phyloP scores from a whole-genome alignment of 2,329 filamentous ascomycete genomes.

The Parastagonospora avenae region DNA sequence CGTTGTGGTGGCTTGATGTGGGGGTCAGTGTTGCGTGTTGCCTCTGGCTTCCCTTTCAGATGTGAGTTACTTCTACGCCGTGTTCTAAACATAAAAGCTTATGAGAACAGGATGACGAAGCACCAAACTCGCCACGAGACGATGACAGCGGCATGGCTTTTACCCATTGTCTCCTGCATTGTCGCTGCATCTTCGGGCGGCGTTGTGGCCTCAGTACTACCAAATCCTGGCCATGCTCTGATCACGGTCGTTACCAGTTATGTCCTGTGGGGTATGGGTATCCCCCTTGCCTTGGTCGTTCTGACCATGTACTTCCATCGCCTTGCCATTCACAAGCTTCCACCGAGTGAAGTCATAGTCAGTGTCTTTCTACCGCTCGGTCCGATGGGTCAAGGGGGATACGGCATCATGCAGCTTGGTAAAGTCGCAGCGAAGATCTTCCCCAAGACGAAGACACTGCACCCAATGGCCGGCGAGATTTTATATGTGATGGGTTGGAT shows the following conservation, averaged over 20 bases:
- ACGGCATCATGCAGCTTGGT: conserved; percentile 59
- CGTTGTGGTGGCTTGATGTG: conserved; percentile 56
- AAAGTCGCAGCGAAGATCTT: conserved; percentile 52
- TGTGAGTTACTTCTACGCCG: conserved; percentile 12
- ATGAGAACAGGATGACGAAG: conserved; percentile 29
- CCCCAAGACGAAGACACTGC: conserved; percentile 43
- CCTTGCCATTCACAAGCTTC: conserved; percentile 68
- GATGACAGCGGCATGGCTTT: conserved; percentile 68
- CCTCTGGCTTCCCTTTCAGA: conserved; percentile 35
- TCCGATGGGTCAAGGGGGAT: conserved; percentile 69
- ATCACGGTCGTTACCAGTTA: conserved; percentile 68
- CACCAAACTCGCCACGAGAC: conserved; percentile 32
- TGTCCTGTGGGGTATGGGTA: conserved; percentile 70
- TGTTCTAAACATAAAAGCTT: neutral
- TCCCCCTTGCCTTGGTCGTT: conserved; percentile 64
- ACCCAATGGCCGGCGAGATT: conserved; percentile 55
- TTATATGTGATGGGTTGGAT: conserved; percentile 64
- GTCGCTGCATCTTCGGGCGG: conserved; percentile 69
- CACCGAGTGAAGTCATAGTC: conserved; percentile 69
- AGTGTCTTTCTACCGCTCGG: conserved; percentile 70
- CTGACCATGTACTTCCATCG: conserved; percentile 72
- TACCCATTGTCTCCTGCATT: conserved; percentile 69
- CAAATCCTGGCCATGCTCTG: conserved; percentile 59
- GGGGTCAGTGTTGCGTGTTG: conserved; percentile 50
- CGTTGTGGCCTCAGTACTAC: conserved; percentile 64